Conservation (phyloP, 1,139 yeast genomes). For the Yamadazyma trypodendri region DNA sequence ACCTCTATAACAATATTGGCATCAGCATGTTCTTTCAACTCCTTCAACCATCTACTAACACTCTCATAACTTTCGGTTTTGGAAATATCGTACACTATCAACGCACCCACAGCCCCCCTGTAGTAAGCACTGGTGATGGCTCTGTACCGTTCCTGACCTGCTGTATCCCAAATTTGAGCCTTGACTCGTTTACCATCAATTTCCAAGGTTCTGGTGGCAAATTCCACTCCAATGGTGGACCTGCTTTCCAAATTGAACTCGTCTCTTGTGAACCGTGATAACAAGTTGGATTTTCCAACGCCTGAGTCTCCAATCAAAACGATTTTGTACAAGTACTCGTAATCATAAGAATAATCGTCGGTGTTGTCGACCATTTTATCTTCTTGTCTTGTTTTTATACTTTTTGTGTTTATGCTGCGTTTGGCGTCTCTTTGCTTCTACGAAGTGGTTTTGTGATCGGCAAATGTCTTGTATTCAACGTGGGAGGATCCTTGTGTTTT, state of each 20-base stretch:
- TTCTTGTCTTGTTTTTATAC: slow-evolving; percentile 13
- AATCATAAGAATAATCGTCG: slow-evolving; percentile 86
- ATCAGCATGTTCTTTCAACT: slow-evolving; percentile 94
- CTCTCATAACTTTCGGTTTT: slow-evolving; percentile 92
- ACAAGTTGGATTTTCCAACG: slow-evolving; percentile 92
- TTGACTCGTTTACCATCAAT: slow-evolving; percentile 94
- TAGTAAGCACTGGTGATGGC: slow-evolving; percentile 97
- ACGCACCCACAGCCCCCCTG: slow-evolving; percentile 97
- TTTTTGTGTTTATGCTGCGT: background rate
- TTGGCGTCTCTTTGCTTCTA: too few species aligned
- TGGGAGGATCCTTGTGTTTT: too few species aligned
- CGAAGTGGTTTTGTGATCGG: too few species aligned
- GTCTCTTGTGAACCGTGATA: slow-evolving; percentile 91
- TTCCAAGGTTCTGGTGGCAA: slow-evolving; percentile 93
- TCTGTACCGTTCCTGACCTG: slow-evolving; percentile 97
- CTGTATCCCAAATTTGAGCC: slow-evolving; percentile 99
- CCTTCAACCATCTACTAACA: slow-evolving; percentile 93
- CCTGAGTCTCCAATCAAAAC: slow-evolving; percentile 98
- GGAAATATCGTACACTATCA: slow-evolving; percentile 92
- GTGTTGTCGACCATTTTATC: slow-evolving; percentile 43
- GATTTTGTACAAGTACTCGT: slow-evolving; percentile 92
- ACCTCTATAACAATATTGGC: slow-evolving; percentile 94
- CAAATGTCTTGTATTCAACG: too few species aligned
- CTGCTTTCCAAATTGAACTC: slow-evolving; percentile 93
- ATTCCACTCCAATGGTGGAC: slow-evolving; percentile 96